Base-by-base conservation (phyloP, 768 basidiomycete genomes). In the Clathrus columnatus region DNA sequence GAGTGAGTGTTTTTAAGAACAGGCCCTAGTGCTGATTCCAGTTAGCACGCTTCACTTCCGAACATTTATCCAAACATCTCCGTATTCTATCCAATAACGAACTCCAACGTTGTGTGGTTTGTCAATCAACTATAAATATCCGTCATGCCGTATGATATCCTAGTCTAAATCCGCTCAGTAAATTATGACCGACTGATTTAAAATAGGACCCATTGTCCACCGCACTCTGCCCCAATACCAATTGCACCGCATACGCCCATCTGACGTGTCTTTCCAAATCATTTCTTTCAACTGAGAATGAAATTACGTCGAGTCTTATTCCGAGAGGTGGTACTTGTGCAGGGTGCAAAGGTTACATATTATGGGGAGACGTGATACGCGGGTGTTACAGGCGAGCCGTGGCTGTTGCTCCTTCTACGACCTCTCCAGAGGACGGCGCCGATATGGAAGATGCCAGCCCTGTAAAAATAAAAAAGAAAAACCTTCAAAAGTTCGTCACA, bases 331-430 rank as follows among this genome's bases (percentile, higher is more conserved):
- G 85, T 5, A 61, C 66, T 21, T 87, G 85, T 61, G 65, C 60
- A 11, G 68, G 70, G 1, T 87, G 85, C 59, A 58, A 63, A 4
- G 64, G 68, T 0, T 86, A 84, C 61, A 73, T 72, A 4, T 72
- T 87, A 0, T 87, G 84, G 85, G 85, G 85, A 5, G 84, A 87
- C 61, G 65, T 87, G 20, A 68, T 86, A 26, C 74, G 78, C 14
- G 84, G 82, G 2, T 80, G 76, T 60, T 83, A 80, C 63, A 73
- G 83, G 17, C 74, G 83, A 23, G n/a, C n/a, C n/a, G n/a, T n/a
- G n/a, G n/a, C n/a, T n/a, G n/a, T n/a, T n/a, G n/a, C n/a, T n/a
- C n/a, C n/a, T 60, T 70, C 18, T 48, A 44, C 20, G 53, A 23
- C 44, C 27, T 47, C 3, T 24, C 26, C 45, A 28, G 50, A 55